Percentiles rank a stretch among this genome's conserved stretches.
Evolutionary conservation across 768 basidiomycete genomes (phyloP).

Genomic region (Boletales sp.): DNA sequence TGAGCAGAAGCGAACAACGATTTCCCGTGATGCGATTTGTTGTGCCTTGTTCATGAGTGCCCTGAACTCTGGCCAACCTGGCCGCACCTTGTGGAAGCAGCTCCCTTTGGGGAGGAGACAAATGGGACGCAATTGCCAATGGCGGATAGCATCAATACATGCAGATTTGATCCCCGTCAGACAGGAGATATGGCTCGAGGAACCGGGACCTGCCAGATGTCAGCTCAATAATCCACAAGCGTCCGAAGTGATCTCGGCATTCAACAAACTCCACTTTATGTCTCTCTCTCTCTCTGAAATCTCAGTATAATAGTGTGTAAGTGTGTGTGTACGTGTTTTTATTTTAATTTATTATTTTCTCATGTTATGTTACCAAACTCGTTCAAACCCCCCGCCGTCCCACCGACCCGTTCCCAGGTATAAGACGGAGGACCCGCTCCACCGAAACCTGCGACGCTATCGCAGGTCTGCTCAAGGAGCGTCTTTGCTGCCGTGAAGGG

Average conservation of each 20-base stretch:
- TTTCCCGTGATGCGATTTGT: constrained; percentile 10
- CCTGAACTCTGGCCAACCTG: constrained; percentile 6
- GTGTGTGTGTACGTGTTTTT: not conserved
- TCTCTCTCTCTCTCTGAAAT: too few species aligned
- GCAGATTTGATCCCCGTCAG: constrained; percentile 24
- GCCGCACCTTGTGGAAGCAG: constrained; percentile 1
- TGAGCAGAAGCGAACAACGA: constrained; percentile 2
- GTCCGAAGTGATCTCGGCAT: constrained; percentile 8
- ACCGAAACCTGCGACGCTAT: constrained; percentile 19
- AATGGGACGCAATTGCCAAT: constrained; percentile 14
- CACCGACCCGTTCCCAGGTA: constrained; percentile 8
- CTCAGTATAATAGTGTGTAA: too few species aligned
- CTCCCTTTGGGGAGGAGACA: constrained; percentile 13
- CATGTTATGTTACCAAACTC: constrained; percentile 1
- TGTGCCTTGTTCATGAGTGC: constrained; percentile 12
- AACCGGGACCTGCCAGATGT: too few species aligned
- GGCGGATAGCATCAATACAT: not conserved
- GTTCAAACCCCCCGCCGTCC: constrained; percentile 12
- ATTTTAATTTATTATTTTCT: not conserved
- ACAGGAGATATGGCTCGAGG: not conserved
- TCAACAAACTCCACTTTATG: constrained; percentile 13
- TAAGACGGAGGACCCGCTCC: constrained; percentile 13
- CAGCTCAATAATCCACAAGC: too few species aligned
- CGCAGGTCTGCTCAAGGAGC: not conserved
- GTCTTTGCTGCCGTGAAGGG: too few species aligned